These are phyloP conservation scores for Sutorius australiensis DNA, from an alignment of 768 basidiomycete genomes.

Conservation along the genomic window DNA sequence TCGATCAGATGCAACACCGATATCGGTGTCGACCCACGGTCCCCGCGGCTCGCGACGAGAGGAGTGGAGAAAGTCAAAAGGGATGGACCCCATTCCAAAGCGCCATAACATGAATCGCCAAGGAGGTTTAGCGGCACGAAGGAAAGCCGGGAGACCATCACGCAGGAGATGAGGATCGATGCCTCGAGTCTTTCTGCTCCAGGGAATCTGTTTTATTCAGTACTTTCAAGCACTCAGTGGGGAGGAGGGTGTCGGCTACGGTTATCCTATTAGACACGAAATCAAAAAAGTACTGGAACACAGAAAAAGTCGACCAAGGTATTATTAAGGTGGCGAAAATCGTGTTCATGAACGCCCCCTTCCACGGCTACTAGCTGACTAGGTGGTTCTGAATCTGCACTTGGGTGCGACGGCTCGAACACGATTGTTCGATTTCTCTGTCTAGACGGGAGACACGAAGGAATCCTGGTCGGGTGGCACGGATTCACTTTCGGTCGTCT, in stretches of 20 bases:
- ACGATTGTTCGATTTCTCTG: neutral
- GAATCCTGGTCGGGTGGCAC: neutral
- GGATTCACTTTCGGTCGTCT: constrained; percentile 2
- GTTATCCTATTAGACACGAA: neutral
- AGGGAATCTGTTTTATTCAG: neutral
- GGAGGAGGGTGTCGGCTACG: neutral
- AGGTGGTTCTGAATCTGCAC: neutral
- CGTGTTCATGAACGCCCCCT: neutral
- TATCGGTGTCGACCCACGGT: constrained; percentile 75
- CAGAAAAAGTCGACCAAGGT: neutral
- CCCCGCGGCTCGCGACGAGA: constrained; percentile 73
- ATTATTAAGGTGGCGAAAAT: neutral
- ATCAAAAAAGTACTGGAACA: constrained; percentile 14
- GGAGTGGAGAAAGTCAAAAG: constrained; percentile 80
- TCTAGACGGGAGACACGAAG: constrained; percentile 11
- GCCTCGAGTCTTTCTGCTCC: neutral
- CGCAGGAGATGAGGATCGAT: constrained; percentile 53
- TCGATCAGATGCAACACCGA: constrained; percentile 26
- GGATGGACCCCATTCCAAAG: constrained; percentile 51
- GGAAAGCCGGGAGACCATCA: constrained; percentile 68
- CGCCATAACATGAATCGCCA: constrained; percentile 63
- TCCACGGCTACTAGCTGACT: neutral
- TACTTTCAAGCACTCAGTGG: neutral
- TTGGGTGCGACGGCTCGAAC: neutral
- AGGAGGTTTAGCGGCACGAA: constrained; percentile 53